phyloP scores from a whole-genome alignment of 805 yeast species.

The Nakazawaea molendinolei region DNA sequence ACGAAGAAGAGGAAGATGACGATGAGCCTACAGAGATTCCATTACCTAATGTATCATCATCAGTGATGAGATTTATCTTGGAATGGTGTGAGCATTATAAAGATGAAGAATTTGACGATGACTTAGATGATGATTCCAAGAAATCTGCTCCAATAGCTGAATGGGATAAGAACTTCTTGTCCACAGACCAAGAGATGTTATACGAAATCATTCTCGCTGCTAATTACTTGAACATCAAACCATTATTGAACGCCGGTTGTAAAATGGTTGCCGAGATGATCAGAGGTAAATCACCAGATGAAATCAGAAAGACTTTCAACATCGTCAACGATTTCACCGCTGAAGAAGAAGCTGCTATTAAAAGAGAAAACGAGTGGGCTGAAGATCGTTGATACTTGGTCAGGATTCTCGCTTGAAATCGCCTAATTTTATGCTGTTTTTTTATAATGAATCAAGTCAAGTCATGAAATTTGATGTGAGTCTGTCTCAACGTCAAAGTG shows the following conservation, averaged over 20 bases:
- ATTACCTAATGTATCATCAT: conserved; percentile 82
- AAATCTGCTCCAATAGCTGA: conserved; percentile 89
- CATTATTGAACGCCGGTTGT: conserved; percentile 71
- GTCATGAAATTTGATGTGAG: too few relatives aligned
- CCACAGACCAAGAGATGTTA: conserved; percentile 88
- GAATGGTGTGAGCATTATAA: conserved; percentile 97
- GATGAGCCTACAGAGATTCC: conserved; percentile 77
- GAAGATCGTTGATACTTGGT: conserved; percentile 85
- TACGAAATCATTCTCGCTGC: conserved; percentile 80
- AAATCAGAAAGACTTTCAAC: conserved; percentile 72
- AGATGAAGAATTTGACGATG: conserved; percentile 67
- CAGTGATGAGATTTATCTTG: conserved; percentile 81
- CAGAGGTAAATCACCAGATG: conserved; percentile 73
- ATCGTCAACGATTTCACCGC: conserved; percentile 80
- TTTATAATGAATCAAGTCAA: too few relatives aligned
- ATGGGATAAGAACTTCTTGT: conserved; percentile 92
- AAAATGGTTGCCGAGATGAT: conserved; percentile 82
- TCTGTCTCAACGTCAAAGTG: too few relatives aligned
- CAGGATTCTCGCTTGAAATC: too few relatives aligned
- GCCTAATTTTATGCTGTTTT: too few relatives aligned
- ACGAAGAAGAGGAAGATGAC: conserved; percentile 44
- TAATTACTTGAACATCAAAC: conserved; percentile 69
- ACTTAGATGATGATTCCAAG: conserved; percentile 75
- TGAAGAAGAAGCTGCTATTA: conserved; percentile 82
- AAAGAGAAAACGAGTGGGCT: conserved; percentile 88